A percentile compares a stretch with the other conserved stretches of the same genome.
Conservation (phyloP, 371 early-diverging fungal species). For the Batkoa obscura region DNA sequence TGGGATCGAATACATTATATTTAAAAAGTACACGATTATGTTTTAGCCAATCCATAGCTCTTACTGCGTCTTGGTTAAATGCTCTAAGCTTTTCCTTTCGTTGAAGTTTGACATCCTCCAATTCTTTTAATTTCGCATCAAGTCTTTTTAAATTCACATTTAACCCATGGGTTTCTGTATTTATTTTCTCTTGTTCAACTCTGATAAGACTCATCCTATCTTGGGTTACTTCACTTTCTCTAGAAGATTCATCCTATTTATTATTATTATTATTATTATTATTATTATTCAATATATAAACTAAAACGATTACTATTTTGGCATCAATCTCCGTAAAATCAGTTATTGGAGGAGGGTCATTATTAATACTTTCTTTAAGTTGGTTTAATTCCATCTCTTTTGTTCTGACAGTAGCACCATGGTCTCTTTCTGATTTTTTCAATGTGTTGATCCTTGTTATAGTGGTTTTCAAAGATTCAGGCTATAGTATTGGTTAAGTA, state of each 20-base stretch:
- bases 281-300: too few relatives aligned
- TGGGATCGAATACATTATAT: conserved; percentile 53
- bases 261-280: too few relatives aligned
- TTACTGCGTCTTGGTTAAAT: conserved; percentile 23
- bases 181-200: conserved; percentile 9
- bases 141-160: conserved; percentile 2
- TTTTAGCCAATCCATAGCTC: conserved; percentile 41
- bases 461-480: too few relatives aligned
- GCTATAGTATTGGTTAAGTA: too few relatives aligned
- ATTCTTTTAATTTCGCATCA: conserved; percentile 14
- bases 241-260: not conserved
- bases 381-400: too few relatives aligned
- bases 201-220: not conserved
- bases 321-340: too few relatives aligned
- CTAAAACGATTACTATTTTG: too few relatives aligned
- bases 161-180: conserved; percentile 1
- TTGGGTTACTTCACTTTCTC: not conserved
- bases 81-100: conserved; percentile 21
- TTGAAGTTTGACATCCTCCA: conserved; percentile 30
- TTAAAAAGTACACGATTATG: conserved; percentile 36
- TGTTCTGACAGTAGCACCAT: too few relatives aligned
- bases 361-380: too few relatives aligned
- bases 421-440: too few relatives aligned
- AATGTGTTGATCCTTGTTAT: too few relatives aligned
- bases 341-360: too few relatives aligned